phyloP scores from a whole-genome alignment of 1,284 basidiomycete genomes.

The Ceraceosorus guamensis region DNA sequence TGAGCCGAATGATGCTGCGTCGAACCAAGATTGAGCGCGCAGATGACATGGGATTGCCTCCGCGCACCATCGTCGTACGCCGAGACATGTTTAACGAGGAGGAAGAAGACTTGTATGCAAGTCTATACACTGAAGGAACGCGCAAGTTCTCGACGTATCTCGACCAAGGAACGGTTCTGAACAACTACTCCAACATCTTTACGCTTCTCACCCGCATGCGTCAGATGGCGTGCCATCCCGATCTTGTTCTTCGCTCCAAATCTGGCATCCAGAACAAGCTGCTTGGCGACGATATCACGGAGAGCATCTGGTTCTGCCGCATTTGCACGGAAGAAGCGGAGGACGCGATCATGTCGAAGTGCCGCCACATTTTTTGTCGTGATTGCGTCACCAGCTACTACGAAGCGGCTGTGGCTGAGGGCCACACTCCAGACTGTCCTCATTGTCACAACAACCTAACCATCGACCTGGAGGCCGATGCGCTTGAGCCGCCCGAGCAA shows the following conservation, averaged over 20 bases:
- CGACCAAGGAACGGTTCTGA: constrained; percentile 71
- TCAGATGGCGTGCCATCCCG: constrained; percentile 58
- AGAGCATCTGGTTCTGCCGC: constrained; percentile 58
- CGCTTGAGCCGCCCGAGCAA: constrained; percentile 69
- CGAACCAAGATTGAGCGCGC: constrained; percentile 72
- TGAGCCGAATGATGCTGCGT: constrained; percentile 94
- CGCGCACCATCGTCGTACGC: constrained; percentile 80
- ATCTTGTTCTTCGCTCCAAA: constrained; percentile 85
- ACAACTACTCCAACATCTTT: constrained; percentile 53
- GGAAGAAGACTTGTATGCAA: constrained; percentile 90
- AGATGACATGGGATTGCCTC: constrained; percentile 94
- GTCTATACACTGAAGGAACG: constrained; percentile 85
- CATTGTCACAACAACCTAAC: constrained; percentile 88
- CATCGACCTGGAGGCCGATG: constrained; percentile 88
- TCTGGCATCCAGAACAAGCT: constrained; percentile 48
- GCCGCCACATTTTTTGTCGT: constrained; percentile 73
- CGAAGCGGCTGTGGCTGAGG: constrained; percentile 11
- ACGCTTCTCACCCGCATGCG: constrained; percentile 46
- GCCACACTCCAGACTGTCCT: constrained; percentile 70
- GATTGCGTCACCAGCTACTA: constrained; percentile 88
- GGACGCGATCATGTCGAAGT: constrained; percentile 83
- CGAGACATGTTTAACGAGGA: constrained; percentile 91
- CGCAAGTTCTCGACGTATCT: constrained; percentile 86
- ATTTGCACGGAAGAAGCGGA: constrained; percentile 96
- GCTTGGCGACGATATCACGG: constrained; percentile 30